Conservation (phyloP, 2,329 filamentous ascomycete species). For the Bipolaris sorokiniana region DNA sequence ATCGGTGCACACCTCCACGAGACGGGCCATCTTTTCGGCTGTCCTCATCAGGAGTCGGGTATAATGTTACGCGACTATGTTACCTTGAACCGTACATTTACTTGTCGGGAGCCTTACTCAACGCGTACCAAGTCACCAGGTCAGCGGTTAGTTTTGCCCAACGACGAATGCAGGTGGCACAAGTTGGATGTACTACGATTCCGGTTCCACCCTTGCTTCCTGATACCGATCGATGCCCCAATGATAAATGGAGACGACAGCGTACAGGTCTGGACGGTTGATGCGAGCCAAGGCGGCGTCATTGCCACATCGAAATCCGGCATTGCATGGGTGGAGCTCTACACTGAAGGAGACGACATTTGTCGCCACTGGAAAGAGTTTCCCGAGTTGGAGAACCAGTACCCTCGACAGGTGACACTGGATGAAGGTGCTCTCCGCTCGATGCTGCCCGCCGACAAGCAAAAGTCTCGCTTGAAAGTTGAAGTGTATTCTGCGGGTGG, state of each 20-base stretch:
- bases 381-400: constrained; percentile 62
- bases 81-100: constrained; percentile 81
- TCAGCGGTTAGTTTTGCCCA: constrained; percentile 69
- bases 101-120: constrained; percentile 80
- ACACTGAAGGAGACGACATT: constrained; percentile 76
- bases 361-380: constrained; percentile 86
- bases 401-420: constrained; percentile 75
- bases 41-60: constrained; percentile 86
- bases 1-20: constrained; percentile 94
- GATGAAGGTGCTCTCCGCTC: constrained; percentile 76
- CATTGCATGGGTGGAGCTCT: constrained; percentile 85
- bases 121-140: constrained; percentile 86
- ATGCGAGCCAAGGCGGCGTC: constrained; percentile 75
- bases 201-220: constrained; percentile 88
- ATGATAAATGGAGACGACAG: constrained; percentile 69
- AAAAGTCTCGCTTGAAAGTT: constrained; percentile 72
- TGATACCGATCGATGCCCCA: constrained; percentile 73
- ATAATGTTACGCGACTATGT: constrained; percentile 92
- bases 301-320: constrained; percentile 84
- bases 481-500: constrained; percentile 78
- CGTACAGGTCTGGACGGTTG: constrained; percentile 84
- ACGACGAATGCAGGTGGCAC: constrained; percentile 92
- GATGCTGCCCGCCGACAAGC: constrained; percentile 73
- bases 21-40: constrained; percentile 87
- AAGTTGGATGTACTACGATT: constrained; percentile 87